Evolutionary conservation across 768 basidiomycete genomes (phyloP).

Genomic region (Tricholoma matsutake): DNA sequence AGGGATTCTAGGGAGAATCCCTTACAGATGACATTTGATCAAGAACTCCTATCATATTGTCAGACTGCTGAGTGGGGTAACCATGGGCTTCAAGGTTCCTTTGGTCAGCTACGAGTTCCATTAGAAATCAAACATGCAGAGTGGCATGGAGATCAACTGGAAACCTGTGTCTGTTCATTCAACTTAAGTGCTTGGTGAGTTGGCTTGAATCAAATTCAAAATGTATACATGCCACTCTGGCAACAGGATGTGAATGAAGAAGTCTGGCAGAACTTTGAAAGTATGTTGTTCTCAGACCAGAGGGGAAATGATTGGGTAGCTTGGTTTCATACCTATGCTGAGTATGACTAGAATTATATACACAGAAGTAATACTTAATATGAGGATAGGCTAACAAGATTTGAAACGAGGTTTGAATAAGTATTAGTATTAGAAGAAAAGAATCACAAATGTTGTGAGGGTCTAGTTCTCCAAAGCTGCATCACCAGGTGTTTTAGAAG

Average conservation of each 20-base stretch:
- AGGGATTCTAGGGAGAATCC: no score
- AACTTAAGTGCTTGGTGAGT: slow-evolving; percentile 33
- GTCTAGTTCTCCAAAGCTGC: no score
- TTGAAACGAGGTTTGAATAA: no score
- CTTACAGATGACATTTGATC: no score
- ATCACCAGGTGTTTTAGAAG: no score
- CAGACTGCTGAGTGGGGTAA: no score
- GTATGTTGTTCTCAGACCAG: slow-evolving; percentile 37
- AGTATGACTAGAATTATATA: slow-evolving; percentile 1
- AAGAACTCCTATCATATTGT: no score
- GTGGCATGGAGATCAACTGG: slow-evolving; percentile 30
- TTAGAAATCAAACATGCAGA: slow-evolving; percentile 29
- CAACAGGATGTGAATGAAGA: slow-evolving; percentile 20
- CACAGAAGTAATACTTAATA: neutral
- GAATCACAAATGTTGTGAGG: no score
- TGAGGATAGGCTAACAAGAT: no score
- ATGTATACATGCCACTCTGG: slow-evolving; percentile 41
- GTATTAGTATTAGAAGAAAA: no score
- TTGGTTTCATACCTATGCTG: slow-evolving; percentile 24
- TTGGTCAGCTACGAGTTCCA: slow-evolving; percentile 41
- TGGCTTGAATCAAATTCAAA: slow-evolving; percentile 40
- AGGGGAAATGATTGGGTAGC: slow-evolving; percentile 29
- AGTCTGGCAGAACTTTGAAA: slow-evolving; percentile 34
- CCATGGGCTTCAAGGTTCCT: slow-evolving; percentile 38
- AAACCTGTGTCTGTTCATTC: slow-evolving; percentile 29